These are phyloP conservation scores for Gentiana straminea DNA, from an alignment of 257 asterid species.

Conservation along the genomic window DNA sequence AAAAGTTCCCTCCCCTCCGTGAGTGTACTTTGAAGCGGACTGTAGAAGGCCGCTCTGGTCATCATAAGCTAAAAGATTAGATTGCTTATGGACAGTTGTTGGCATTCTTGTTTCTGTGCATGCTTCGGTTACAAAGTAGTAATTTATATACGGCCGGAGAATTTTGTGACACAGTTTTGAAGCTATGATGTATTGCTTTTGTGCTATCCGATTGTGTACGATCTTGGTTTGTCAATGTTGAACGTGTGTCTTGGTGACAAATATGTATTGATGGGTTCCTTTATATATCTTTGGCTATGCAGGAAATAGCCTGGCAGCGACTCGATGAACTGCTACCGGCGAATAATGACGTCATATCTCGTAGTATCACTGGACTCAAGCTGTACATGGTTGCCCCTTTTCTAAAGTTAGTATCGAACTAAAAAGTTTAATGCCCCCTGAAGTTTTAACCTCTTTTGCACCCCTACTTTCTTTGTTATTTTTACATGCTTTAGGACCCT, in stretches of 20 bases:
- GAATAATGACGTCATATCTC: constrained; percentile 65
- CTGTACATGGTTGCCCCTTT: constrained; percentile 92
- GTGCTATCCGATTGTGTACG: no score
- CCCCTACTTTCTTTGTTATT: neutral
- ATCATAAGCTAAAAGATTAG: no score
- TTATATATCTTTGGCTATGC: neutral
- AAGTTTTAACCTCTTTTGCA: no score
- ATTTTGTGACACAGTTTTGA: no score
- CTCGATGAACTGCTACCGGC: constrained; percentile 62
- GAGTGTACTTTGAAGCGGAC: no score
- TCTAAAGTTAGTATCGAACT: constrained; percentile 36
- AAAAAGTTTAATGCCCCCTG: constrained; percentile 1
- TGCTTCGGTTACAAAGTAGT: no score
- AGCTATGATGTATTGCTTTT: no score
- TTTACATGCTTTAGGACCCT: constrained; percentile 5
- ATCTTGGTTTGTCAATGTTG: neutral
- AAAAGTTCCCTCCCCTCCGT: no score
- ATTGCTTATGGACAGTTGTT: no score
- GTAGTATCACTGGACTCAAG: constrained; percentile 64
- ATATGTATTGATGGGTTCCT: neutral
- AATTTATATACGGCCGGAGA: no score
- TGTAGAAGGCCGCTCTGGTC: no score
- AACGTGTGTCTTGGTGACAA: neutral
- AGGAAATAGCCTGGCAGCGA: constrained; percentile 50
- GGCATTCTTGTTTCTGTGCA: no score